Base-by-base conservation (phyloP, 768 basidiomycete species). In the Tylopilus vinaceipallidus region DNA sequence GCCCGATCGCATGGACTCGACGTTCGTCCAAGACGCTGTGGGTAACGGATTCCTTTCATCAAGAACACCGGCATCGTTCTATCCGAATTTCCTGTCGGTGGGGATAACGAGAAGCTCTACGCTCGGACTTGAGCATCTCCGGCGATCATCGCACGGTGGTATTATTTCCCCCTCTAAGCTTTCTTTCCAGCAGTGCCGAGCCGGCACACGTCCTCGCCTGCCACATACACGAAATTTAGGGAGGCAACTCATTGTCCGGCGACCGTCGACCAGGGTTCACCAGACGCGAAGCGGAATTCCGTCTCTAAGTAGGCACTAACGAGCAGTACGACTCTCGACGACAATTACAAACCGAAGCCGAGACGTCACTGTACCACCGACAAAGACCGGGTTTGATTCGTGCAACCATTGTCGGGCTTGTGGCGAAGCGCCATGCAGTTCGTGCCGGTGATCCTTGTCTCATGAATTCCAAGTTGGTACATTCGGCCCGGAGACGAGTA, bases 121-220 rank as follows among this genome's bases (percentile, higher is more conserved):
- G 52, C 22, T 49, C 42, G 56, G 57, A 1, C 29, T 19, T 42
- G 39, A 17, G 19, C 24, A 56, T 52, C 40, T 47, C 57, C 52
- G 52, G 38, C 29, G 30, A 29, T n/a, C n/a, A 13, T 22, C 12
- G 38, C 42, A 27, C 13, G 22, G 13, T 30, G n/a, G 22, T 22
- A 19, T 30, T 12, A n/a, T 12, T 32, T 12, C 22, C 27, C n/a
- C 37, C 20, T 14, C 14, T 27, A 20, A 32, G 10, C n/a, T 4
- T n/a, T n/a, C 33, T 36, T 29, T n/a, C 46, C 16, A 45, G 24
- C 11, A 20, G 35, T 17, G 20, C 12, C 16, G 3, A 29, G 20
- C 12, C 20, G 5, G 16, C 20, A 11, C n/a, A 14, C 20, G 26
- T 7, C 33, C 17, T 32, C 17, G 29, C 11, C 11, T 23, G 29